Evolutionary conservation across 257 asterid species (phyloP), one percentile per base, ranked within the genome.

Genomic region (Dorcoceras hygrometricum): DNA sequence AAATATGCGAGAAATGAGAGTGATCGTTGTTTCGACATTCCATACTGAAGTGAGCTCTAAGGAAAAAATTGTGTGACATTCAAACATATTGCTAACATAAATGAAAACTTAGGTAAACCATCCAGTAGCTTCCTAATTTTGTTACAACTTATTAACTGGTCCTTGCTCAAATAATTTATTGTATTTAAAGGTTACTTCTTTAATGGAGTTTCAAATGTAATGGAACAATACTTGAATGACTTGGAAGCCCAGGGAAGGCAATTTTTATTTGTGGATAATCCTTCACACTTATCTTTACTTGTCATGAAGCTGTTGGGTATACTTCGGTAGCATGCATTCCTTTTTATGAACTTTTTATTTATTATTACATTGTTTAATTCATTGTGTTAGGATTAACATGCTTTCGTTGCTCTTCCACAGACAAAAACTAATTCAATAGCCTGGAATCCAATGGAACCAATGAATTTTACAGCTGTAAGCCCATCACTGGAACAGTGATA

Each of bases 361-460:
- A 8, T 32, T 5, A 48, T 62, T 22, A 24, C 16, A 24, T 8
- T 32, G 9, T 56, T 26, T 48, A 36, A 63, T 46, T 19, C 55
- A 7, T 64, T 19, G 29, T 61, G 32, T 55, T 63, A 71, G 39
- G 62, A 65, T 70, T 73, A 57, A 70, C 20, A 65, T 23, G 19
- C 24, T 46, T 60, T 80, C 53, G 63, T 34, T 11, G 2, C 46
- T 27, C 39, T 69, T 63, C 69, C 32, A 57, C 95, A 93, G 97
- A 93, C 90, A 43, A 90, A 82, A 80, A 86, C 95, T 39, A 93
- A 93, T 80, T 87, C 97, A 29, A 82, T 90, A 59, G 88, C 95
- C 2, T 93, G 99, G 97, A 93, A 93, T 63, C 99, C 97, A 7
- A 82, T 86, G 96, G 99, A 93, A 82, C 99, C 99, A 23, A 93